Base-by-base conservation (phyloP, 2,329 filamentous ascomycete genomes). In the Diatrype stigma region DNA sequence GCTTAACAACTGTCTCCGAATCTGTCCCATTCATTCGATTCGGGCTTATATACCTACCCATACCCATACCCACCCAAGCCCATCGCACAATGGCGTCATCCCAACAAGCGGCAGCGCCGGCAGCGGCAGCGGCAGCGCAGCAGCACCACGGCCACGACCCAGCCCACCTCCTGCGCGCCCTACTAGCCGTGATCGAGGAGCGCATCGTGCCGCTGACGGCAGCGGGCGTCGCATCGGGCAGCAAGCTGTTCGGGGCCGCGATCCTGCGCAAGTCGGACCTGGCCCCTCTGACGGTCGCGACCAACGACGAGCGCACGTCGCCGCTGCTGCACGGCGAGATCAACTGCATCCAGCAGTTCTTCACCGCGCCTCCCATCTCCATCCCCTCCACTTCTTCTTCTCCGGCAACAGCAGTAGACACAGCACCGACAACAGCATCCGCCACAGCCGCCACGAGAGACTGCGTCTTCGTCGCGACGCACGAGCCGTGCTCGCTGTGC, bases 261-360 rank as follows among this genome's bases (percentile, higher is more conserved):
- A 77, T 83, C 52, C 68, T 82, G 3, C 67, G 70, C 7, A 70
- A 73, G 1, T 45, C 63, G 2, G 62, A 60, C 16, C 72, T 82
- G 6, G 42, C 56, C 0, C 69, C 75, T 2, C 63, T 77, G 14
- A 78, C 75, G 0, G 73, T 78, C 6, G 72, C 78, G 10, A 82
- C 78, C 44, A 83, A 83, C 68, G 75, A 82, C 63, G 79, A 82
- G 62, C 70, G 71, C 11, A 63, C 62, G 1, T 82, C 79, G 4
- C 80, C 80, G 2, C 70, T 82, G 3, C 70, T 82, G 8, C 80
- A 82, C 62, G 80, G 79, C 53, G 80, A 83, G 57, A 80, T 82
- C 63, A 79, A 81, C 63, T 82, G 79, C 69, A 81, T 83, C 64
- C 78, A 81, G 58, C 66, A 74, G 30, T 82, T 82, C 68, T 82